Conservation (phyloP, 805 yeast genomes). For the Wickerhamomyces bisporus region DNA sequence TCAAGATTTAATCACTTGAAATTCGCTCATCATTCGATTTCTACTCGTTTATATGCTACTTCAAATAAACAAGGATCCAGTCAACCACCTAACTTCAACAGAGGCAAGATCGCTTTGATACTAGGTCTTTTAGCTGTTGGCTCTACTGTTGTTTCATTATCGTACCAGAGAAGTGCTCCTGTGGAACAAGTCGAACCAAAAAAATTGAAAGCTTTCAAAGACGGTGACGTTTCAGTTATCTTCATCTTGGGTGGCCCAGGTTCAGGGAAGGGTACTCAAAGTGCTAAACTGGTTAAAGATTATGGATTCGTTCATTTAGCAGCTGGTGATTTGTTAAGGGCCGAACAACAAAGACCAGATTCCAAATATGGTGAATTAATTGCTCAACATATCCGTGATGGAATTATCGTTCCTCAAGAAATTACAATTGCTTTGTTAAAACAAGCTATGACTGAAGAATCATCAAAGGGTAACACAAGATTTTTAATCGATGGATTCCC, state of each 20-base stretch:
- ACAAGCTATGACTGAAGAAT: constrained; percentile 64
- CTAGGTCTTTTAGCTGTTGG: constrained; percentile 43
- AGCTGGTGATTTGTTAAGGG: constrained; percentile 95
- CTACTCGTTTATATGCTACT: constrained; percentile 1
- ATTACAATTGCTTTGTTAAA: constrained; percentile 80
- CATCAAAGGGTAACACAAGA: constrained; percentile 42
- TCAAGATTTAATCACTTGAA: not conserved
- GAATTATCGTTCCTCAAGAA: constrained; percentile 88
- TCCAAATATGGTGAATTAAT: constrained; percentile 84
- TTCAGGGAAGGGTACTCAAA: constrained; percentile 96
- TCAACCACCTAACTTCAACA: constrained; percentile 7
- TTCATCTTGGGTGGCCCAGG: constrained; percentile 98
- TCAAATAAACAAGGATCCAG: not conserved
- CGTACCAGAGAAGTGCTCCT: constrained; percentile 40
- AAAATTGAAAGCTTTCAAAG: constrained; percentile 42
- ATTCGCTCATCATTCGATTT: not conserved
- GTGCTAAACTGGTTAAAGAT: constrained; percentile 76
- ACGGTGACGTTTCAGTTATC: constrained; percentile 68
- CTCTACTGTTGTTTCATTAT: constrained; percentile 38
- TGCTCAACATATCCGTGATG: constrained; percentile 78
- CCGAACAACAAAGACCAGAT: constrained; percentile 80
- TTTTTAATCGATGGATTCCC: constrained; percentile 96
- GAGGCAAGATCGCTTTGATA: constrained; percentile 32
- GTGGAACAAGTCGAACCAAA: constrained; percentile 37
- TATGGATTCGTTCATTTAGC: constrained; percentile 81